Base-by-base conservation (phyloP, 2,329 filamentous ascomycete genomes). In the Drechslera avenae region DNA sequence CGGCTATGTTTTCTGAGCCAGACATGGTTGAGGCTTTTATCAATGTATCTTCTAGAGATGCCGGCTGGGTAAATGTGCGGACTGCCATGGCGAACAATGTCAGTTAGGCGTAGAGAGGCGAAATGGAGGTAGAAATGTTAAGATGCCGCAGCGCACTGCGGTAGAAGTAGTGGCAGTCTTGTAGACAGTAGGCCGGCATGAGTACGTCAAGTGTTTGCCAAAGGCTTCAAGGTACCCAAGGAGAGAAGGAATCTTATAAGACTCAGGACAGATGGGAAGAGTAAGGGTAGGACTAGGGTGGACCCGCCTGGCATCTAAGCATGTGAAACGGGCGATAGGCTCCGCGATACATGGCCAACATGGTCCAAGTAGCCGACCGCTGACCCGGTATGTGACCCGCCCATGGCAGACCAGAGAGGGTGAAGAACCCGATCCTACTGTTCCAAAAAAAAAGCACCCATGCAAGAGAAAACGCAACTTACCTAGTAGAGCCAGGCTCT, bases 111-210 rank as follows among this genome's bases (percentile, higher is more conserved):
- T 90, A 91, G 46, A 90, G 79, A 63, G 88, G 86, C 61, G 88
- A 90, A 74, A 96, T 84, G 68, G 79, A 83, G 65, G 89, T 95
- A 77, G 86, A 83, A 66, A 96, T 86, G 70, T 89, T 93, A 65
- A 96, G 80, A 71, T 91, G 87, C 80, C 90, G 90, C 78, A 96
- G 79, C 71, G 90, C 89, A 75, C 87, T 95, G 80, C 90, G 90
- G 80, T 90, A 94, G 78, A 96, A 95, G 78, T 95, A 95, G 74
- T 95, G 90, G 69, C 89, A 95, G 76, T 95, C 89, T 81, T 94
- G 87, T 50, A 90, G 79, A 75, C 81, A 95, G 75, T 90, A 93
- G 66, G 82, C 76, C 80, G 89, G 89, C 90, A 95, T 95, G 58
- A 53, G 57, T 56, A 59, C 61, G 8, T 59, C 56, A 42, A 60